Conservation (phyloP, 495 filamentous ascomycete species). For the Platismatia glauca region DNA sequence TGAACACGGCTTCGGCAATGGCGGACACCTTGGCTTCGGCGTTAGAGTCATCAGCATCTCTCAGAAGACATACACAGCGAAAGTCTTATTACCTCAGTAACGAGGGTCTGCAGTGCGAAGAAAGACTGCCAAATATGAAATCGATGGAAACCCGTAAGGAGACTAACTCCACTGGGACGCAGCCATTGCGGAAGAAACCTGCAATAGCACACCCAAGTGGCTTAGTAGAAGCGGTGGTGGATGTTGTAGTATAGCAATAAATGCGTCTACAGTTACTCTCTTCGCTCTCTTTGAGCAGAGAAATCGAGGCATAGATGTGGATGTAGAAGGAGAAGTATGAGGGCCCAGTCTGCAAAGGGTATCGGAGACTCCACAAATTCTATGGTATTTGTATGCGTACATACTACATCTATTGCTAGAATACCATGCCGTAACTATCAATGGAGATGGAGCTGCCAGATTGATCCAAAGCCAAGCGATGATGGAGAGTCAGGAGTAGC, state of each 20-base stretch:
- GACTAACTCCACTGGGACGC: not conserved
- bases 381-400: not conserved
- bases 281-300: not conserved
- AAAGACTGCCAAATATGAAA: not conserved
- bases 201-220: not conserved
- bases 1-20: no score
- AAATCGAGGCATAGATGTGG: not conserved
- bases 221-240: not conserved
- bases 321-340: not conserved
- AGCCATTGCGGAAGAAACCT: not conserved
- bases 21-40: no score
- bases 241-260: not conserved
- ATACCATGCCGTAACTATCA: not conserved
- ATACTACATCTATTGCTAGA: not conserved
- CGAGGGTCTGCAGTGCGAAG: no score
- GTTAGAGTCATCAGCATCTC: no score
- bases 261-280: not conserved
- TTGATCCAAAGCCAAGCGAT: not conserved
- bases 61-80: no score
- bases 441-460: not conserved
- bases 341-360: not conserved
- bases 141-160: not conserved
- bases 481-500: not conserved
- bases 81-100: no score
- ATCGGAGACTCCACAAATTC: not conserved